Conservation (phyloP, 257 asterid genomes). For the Galeopsis tetrahit region DNA sequence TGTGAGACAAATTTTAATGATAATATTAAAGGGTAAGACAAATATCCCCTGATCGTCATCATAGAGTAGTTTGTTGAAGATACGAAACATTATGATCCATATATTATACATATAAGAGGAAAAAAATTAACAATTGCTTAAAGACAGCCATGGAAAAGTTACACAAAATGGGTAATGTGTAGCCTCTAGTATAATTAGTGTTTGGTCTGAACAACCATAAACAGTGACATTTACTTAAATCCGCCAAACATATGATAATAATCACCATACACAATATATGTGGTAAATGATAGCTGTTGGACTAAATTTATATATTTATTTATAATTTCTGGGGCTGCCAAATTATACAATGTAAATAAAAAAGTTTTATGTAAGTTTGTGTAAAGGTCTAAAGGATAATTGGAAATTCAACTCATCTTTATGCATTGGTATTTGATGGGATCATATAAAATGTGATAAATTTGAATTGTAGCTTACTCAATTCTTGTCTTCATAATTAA, state of each 20-base stretch:
- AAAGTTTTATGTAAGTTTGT: background rate
- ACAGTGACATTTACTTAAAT: conserved; percentile 6
- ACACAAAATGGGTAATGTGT: background rate
- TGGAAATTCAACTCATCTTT: background rate
- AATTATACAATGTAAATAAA: conserved; percentile 21
- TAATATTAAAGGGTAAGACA: background rate
- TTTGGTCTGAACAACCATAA: background rate
- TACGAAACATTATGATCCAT: background rate
- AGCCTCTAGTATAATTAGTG: background rate
- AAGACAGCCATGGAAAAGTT: conserved; percentile 19
- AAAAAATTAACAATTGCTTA: background rate
- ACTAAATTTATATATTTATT: background rate
- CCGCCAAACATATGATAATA: conserved; percentile 1
- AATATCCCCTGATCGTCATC: background rate
- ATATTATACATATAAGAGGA: background rate
- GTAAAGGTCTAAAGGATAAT: too few relatives aligned
- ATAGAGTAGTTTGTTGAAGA: background rate
- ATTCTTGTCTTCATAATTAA: too few relatives aligned
- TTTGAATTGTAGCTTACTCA: too few relatives aligned
- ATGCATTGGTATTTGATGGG: too few relatives aligned
- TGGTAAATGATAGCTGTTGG: conserved; percentile 3
- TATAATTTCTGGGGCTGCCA: conserved; percentile 29
- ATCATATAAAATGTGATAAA: too few relatives aligned
- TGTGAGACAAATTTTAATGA: too few relatives aligned
- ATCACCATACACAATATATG: background rate